Evolutionary conservation across 257 asterid species (phyloP), one percentile per base, ranked within the genome.

Genomic region (Dorcoceras hygrometricum): DNA sequence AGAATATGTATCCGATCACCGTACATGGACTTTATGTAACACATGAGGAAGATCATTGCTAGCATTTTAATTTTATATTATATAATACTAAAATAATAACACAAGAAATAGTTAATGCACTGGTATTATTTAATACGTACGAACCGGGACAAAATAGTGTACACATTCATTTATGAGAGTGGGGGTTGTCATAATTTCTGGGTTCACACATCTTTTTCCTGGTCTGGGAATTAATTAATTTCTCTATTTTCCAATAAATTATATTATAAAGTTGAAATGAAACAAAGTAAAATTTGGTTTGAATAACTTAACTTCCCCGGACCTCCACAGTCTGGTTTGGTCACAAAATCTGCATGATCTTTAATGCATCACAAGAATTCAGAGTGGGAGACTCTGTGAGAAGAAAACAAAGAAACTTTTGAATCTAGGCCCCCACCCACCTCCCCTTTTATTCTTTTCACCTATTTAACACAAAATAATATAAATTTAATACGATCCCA

Each of bases 271-370:
- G 4, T 26, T 29, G 5, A 39, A 39, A n/a, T n/a, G n/a, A n/a
- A 12, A 11, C 2, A 39, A 11, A 39, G 0, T 2, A 39, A 39
- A 39, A 63, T 78, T 77, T 75, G 86, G 82, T 80, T 91, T 84
- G 73, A 67, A 34, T 34, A 34, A 16, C 46, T n/a, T 1, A 28
- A 6, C 31, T 14, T 34, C 46, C 16, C 46, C 50, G 20, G 54
- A 8, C 54, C 54, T 46, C 54, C 18, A 5, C 16, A 46, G 18
- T 43, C 20, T 76, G 65, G 80, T 82, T 66, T 53, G 76, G 83
- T 84, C 95, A 81, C 86, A 79, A 79, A 78, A 75, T 78, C 80
- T 84, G 87, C 89, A 81, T 86, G 89, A 54, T 75, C 77, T 81
- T 69, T 78, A 79, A 71, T 77, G 81, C 82, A 64, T 71, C 83